Base-by-base conservation (phyloP, 257 asterid genomes). In the Scutellaria galericulata region DNA sequence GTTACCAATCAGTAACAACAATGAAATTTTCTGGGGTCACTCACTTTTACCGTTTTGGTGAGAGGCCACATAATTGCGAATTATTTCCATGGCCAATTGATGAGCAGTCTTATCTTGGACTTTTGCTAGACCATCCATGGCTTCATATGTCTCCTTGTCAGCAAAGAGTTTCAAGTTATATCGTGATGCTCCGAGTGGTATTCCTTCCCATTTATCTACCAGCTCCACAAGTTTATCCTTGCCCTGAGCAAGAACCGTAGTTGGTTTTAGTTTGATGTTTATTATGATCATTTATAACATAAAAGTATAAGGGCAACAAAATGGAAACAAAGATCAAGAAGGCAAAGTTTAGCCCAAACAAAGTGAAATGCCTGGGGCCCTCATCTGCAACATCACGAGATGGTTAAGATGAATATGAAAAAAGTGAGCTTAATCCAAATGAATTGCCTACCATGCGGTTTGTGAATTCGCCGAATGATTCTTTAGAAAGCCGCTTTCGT, bases 391-490 rank as follows among this genome's bases (percentile, higher is more conserved):
- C 37, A 31, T 31, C 0, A 31, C 5, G 5, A 31, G 5, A 31
- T 31, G 37, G 4, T 31, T 31, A 44, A 35, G 45, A 18, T 14
- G n/a, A 47, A 61, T 45, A 15, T 5, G 20, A 60, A 13, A 18
- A 39, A 51, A 18, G 50, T 20, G n/a, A 76, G 65, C 15, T 3
- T 22, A 14, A 68, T 70, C 24, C 9, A 48, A 73, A 57, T 50
- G 18, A 63, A 57, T 15, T 57, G 72, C 86, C 37, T 80, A 94
- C 99, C 95, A 78, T 42, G 70, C 98, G 99, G 84, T 79, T 87
- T 54, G 95, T 75, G 87, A 91, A 94, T 82, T 86, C 90, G 45
- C 99, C 99, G 47, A 94, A 89, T 77, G 98, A 87, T 87, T 94
- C 99, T 51, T 79, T 85, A 2, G 97, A 68, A 2, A 67, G 82